Evolutionary conservation across 495 filamentous ascomycete genomes (phyloP).

Genomic region (Daldinia vernicosa): DNA sequence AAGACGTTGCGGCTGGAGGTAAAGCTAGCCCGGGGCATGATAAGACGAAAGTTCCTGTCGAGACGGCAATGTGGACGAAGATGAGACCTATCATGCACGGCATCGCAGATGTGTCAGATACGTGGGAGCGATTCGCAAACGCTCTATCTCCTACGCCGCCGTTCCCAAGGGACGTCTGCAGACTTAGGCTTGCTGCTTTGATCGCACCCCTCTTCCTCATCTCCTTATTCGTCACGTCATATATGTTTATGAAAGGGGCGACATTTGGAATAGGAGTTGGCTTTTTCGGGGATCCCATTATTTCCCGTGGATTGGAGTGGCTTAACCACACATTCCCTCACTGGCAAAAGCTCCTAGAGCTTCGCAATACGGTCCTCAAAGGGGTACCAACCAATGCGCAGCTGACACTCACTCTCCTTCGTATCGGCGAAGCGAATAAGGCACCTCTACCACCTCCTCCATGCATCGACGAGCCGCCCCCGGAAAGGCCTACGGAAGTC

Average conservation of each 20-base stretch:
- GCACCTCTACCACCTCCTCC: conserved; percentile 85
- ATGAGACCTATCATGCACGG: conserved; percentile 81
- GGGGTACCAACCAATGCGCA: conserved; percentile 92
- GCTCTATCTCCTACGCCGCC: conserved; percentile 81
- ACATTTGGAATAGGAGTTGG: conserved; percentile 73
- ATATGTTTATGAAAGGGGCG: conserved; percentile 75
- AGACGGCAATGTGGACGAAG: conserved; percentile 77
- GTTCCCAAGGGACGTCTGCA: conserved; percentile 70
- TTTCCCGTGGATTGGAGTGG: conserved; percentile 64
- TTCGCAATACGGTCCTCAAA: conserved; percentile 73
- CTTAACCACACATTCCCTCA: conserved; percentile 74
- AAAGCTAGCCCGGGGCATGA: conserved; percentile 65
- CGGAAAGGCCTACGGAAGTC: conserved; percentile 57
- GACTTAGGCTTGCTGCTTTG: conserved; percentile 69
- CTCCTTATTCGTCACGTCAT: conserved; percentile 72
- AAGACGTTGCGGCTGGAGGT: conserved; percentile 60
- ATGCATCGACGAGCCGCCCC: conserved; percentile 60
- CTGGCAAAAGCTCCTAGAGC: conserved; percentile 78
- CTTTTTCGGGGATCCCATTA: conserved; percentile 84
- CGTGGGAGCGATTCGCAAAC: conserved; percentile 83
- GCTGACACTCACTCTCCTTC: conserved; percentile 83
- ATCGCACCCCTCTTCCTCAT: conserved; percentile 65
- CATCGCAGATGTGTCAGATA: conserved; percentile 76
- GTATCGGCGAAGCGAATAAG: conserved; percentile 84
- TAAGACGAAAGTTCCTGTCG: conserved; percentile 86